Evolutionary conservation across 305 asterid genomes (phyloP).

Genomic region (Fraxinus greggii): DNA sequence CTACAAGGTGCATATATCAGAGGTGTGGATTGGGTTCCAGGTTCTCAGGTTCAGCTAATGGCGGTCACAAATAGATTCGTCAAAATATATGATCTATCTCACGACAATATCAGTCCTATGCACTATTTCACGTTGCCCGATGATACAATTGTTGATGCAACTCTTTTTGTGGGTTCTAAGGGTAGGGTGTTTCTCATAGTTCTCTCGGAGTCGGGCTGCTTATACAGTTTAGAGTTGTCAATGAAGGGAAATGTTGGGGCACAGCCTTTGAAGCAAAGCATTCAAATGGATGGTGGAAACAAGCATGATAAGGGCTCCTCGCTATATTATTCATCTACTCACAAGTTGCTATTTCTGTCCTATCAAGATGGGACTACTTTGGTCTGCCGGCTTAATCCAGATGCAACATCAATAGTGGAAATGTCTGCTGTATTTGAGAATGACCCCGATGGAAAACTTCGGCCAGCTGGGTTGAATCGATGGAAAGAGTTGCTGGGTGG

Average conservation of each 20-base stretch:
- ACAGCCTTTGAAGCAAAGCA: constrained; percentile 72
- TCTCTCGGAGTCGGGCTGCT: constrained; percentile 75
- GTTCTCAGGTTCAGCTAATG: constrained; percentile 98
- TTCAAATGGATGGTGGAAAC: constrained; percentile 69
- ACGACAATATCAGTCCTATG: constrained; percentile 92
- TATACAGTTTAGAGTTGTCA: constrained; percentile 91
- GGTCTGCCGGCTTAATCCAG: constrained; percentile 80
- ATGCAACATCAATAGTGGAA: constrained; percentile 70
- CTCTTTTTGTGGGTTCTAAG: constrained; percentile 75
- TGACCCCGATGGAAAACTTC: constrained; percentile 70
- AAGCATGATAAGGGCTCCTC: constrained; percentile 71
- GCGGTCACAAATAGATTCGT: constrained; percentile 91
- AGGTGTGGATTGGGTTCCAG: constrained; percentile 93
- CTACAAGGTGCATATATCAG: constrained; percentile 97
- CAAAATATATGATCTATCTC: constrained; percentile 91
- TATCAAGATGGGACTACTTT: constrained; percentile 90
- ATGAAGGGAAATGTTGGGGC: constrained; percentile 79
- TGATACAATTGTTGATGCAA: constrained; percentile 79
- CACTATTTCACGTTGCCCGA: constrained; percentile 85
- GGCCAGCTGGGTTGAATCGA: constrained; percentile 92
- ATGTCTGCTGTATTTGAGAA: constrained; percentile 70
- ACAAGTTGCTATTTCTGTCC: constrained; percentile 80
- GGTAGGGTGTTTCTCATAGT: constrained; percentile 76
- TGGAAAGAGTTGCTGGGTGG: constrained; percentile 87
- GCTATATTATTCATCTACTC: constrained; percentile 69